Base-by-base conservation (phyloP, 2,329 filamentous ascomycete genomes). In the Pyricularia grisea region DNA sequence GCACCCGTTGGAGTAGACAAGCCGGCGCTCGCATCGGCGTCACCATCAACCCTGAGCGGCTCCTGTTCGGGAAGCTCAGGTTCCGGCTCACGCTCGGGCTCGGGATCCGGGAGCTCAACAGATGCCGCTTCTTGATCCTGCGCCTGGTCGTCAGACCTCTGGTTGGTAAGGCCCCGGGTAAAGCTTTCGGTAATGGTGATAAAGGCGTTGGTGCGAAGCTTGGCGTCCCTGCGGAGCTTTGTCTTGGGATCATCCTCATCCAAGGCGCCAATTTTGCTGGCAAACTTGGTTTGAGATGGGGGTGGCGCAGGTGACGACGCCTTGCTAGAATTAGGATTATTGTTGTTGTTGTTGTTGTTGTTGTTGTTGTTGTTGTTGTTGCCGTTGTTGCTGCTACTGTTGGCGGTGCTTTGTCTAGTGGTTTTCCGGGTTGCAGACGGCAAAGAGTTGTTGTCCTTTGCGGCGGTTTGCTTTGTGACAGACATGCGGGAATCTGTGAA, bases 121-220 rank as follows among this genome's bases (percentile, higher is more conserved):
- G 65, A 55, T 63, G 60, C 27, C 25, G 11, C 12, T 14, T 36
- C 33, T 14, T 36, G 33, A 12, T 17, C 25, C 23, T 27, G 60
- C 23, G 10, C 42, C 20, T 25, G 27, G 4, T 9, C 12, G 66
- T 55, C 30, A 2, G 60, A 63, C 60, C 60, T 28, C 12, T 17
- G 60, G 36, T 27, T 36, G 67, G 42, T 55, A 11, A 25, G 71
- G 58, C 72, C 73, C 67, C 68, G 72, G 23, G 81, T 72, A 65
- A 78, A 79, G 72, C 81, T 83, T 73, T 81, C 79, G 5, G 72
- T 70, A 33, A 71, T 72, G 30, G 74, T 75, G 30, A 71, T 72
- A 69, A 76, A 74, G 65, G 75, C 74, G 72, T 80, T 79, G 68
- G 81, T 83, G 23, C 76, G 68, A 9, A 70, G 70, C 63, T 74